phyloP scores from a whole-genome alignment of 345 rosid genomes.

The Moricandia arvensis region DNA sequence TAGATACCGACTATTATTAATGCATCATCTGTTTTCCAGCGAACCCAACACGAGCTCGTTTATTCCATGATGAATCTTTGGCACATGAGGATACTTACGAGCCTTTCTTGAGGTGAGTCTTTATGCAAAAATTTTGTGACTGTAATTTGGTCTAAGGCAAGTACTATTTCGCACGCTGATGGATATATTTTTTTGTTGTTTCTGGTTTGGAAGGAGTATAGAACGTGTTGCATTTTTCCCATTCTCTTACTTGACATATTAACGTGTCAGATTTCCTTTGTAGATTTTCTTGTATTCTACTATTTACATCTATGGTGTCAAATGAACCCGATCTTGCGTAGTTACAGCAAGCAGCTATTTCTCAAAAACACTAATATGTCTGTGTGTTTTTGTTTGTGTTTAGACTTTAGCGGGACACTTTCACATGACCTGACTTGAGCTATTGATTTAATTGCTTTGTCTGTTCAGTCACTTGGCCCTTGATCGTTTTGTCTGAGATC shows the following conservation, averaged over 20 bases:
- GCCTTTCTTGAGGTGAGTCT: conserved; percentile 90
- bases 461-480: not conserved
- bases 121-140: conserved; percentile 11
- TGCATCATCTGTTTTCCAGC: conserved; percentile 51
- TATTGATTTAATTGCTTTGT: not conserved
- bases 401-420: too few relatives aligned
- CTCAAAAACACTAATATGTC: not conserved
- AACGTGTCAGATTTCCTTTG: not conserved
- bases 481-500: not conserved
- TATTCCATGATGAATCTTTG: conserved; percentile 85
- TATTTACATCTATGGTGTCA: not conserved
- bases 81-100: conserved; percentile 78
- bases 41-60: conserved; percentile 84
- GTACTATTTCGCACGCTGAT: conserved; percentile 7
- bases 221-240: not conserved
- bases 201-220: not conserved
- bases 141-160: not conserved
- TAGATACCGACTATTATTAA: conserved; percentile 19
- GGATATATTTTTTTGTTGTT: not conserved
- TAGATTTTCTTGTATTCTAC: not conserved
- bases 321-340: too few relatives aligned
- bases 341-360: not conserved
- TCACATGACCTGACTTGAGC: not conserved
- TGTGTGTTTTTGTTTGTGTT: not conserved
- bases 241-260: not conserved